Evolutionary conservation across 129 eudicot genomes (phyloP).

Genomic region (Flaveria linearis): DNA sequence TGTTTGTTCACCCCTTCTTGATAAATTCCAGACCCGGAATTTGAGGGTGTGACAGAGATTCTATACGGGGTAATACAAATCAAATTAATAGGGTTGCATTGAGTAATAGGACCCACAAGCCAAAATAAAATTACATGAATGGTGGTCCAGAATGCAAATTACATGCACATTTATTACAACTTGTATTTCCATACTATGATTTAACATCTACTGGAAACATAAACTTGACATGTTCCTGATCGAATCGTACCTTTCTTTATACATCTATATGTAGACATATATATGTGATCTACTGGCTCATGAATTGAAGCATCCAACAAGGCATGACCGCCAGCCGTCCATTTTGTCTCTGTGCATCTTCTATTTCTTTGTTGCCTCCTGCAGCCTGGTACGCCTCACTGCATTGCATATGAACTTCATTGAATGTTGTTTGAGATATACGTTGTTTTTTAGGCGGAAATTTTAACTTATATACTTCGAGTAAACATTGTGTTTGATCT

Average conservation of each 20-base stretch:
- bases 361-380: conserved; percentile 39
- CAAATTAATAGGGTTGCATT: too few relatives aligned
- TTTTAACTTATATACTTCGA: too few relatives aligned
- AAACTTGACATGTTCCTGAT: neutral
- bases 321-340: conserved; percentile 38
- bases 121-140: neutral
- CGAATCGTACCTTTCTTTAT: neutral
- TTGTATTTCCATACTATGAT: neutral
- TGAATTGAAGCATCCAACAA: conserved; percentile 56
- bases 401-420: conserved; percentile 39
- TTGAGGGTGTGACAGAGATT: too few relatives aligned
- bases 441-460: too few relatives aligned
- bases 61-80: too few relatives aligned
- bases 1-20: too few relatives aligned
- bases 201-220: neutral
- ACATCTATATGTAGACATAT: neutral
- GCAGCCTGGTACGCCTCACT: conserved; percentile 39
- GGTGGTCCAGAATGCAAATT: conserved; percentile 1
- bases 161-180: conserved; percentile 11
- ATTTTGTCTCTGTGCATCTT: conserved; percentile 39
- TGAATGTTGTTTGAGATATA: neutral
- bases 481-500: too few relatives aligned
- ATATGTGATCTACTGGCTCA: conserved; percentile 19
- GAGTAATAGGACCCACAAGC: neutral
- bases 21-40: too few relatives aligned